Evolutionary conservation across 2,329 filamentous ascomycete genomes (phyloP), one percentile per base, ranked within the genome.

Genomic region (Monosporascus cannonballus): DNA sequence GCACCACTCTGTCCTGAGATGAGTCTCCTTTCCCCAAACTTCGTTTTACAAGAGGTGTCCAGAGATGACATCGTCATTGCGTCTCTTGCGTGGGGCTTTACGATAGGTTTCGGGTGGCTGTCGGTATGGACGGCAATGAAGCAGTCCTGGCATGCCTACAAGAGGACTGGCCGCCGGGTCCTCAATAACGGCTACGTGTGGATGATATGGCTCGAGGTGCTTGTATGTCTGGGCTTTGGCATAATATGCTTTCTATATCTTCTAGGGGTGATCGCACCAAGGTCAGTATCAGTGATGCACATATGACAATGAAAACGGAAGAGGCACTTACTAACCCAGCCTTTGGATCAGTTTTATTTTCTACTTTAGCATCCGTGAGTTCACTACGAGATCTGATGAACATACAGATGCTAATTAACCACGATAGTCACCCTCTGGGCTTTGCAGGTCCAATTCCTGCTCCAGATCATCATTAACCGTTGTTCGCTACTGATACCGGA

Each of bases 391-490:
- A 14, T 34, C 30, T 14, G 30, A 14, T 34, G 30, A 5, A 5
- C 9, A 34, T 14, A 5, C 9, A 14, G 30, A 34, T 34, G 30
- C 9, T 34, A 34, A 34, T 34, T 5, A 9, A 14, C 4, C 1
- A 14, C 30, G 30, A 14, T 14, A 59, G 59, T 64, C 71, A 56
- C 62, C 47, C 47, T 70, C 54, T 75, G 75, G 74, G 65, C 67
- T 2, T 54, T 75, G 1, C 70, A 76, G 56, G 71, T 80, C 9
- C 78, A 80, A 47, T 69, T 77, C 6, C 63, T 80, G 0, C 72
- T 79, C 34, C 76, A 80, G 51, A 80, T 80, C 39, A 80, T 81
- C 55, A 73, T 80, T 54, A 81, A 81, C 55, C 73, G 78, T 9
- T 73, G 79, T 3, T 68, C 71, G 0, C 64, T 81, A 0, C 66